These are phyloP conservation scores for Nicotiana attenuata DNA, from an alignment of 257 asterid species.

Conservation along the genomic window DNA sequence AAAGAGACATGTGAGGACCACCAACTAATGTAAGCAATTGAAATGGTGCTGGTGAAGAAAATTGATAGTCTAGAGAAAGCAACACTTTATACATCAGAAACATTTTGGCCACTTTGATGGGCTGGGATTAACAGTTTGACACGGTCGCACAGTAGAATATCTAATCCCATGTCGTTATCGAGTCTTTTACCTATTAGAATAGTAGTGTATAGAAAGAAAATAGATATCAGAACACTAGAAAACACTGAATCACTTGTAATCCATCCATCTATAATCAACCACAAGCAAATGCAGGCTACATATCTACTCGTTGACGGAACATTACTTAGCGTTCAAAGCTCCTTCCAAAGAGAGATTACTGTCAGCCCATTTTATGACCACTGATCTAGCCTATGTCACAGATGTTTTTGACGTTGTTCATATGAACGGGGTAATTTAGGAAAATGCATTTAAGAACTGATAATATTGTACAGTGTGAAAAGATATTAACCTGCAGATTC, in stretches of 20 bases:
- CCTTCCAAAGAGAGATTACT: background rate
- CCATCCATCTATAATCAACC: background rate
- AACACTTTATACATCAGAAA: background rate
- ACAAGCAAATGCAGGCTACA: background rate
- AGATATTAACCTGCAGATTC: constrained; percentile 64
- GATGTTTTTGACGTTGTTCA: background rate
- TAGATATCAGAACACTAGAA: background rate
- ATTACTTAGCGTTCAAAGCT: background rate
- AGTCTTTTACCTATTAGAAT: background rate
- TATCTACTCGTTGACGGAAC: background rate
- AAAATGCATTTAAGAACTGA: background rate
- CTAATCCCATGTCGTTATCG: background rate
- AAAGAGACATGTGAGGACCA: background rate
- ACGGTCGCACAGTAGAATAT: background rate
- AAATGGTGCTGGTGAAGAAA: background rate
- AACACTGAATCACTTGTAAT: too few relatives aligned
- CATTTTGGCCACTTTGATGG: background rate
- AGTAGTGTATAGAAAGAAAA: background rate
- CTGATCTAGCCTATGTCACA: background rate
- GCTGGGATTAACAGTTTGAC: background rate
- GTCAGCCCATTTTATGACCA: background rate
- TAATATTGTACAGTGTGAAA: background rate
- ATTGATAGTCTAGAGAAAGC: background rate
- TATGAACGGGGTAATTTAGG: background rate
- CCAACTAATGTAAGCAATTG: background rate